Conservation (phyloP, 2,329 filamentous ascomycete species). For the Nemania serpens region DNA sequence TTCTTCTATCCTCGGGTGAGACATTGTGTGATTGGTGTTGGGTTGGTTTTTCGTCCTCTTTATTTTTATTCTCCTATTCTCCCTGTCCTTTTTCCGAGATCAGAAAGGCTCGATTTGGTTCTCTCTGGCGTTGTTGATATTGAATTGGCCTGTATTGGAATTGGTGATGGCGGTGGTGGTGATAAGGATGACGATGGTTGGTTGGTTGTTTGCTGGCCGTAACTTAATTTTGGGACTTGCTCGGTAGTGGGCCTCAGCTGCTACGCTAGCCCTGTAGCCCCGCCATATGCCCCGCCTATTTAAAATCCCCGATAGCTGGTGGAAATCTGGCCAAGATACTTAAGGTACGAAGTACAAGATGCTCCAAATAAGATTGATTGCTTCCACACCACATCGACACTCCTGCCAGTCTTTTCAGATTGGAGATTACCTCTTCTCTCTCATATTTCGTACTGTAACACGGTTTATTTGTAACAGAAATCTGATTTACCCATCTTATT, state of each 20-base stretch:
- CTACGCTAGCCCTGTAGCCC: background rate
- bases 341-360: no score
- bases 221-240: background rate
- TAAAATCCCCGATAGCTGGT: background rate
- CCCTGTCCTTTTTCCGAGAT: background rate
- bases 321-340: background rate
- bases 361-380: no score
- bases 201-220: no score
- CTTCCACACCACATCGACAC: no score
- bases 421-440: no score
- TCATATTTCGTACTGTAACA: no score
- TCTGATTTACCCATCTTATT: no score
- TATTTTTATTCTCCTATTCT: background rate
- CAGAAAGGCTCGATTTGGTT: background rate
- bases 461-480: no score
- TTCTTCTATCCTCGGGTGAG: constrained; percentile 89
- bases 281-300: background rate
- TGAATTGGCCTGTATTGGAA: background rate
- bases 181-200: background rate
- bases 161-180: background rate
- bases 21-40: constrained; percentile 59
- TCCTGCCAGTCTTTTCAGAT: no score
- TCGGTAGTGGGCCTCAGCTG: constrained; percentile 6
- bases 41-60: background rate
- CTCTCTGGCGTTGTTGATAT: background rate